Percentiles rank a stretch among this genome's conserved stretches.
Evolutionary conservation across 176 grass and related monocot species (phyloP).

Genomic region (Stipa capillata): DNA sequence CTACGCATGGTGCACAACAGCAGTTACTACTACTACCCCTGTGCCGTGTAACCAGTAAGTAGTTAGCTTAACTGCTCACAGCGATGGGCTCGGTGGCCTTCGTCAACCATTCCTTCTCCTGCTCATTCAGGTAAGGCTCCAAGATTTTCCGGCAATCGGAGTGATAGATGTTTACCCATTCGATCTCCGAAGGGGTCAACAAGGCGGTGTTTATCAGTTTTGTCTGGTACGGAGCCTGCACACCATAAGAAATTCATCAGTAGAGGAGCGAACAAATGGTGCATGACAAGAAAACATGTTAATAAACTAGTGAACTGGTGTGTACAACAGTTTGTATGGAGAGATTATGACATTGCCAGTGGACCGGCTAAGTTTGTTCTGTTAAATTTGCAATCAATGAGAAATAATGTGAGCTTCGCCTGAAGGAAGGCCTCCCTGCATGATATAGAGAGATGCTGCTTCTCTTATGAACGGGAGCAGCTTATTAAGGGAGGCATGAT

Average conservation of each 20-base stretch:
- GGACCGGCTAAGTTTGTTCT: neutral
- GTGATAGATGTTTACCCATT: constrained; percentile 84
- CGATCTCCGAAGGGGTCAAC: constrained; percentile 60
- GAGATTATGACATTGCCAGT: neutral
- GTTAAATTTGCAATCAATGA: neutral
- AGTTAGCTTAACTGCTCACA: constrained; percentile 12
- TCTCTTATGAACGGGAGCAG: no score
- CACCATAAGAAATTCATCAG: neutral
- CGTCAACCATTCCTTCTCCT: constrained; percentile 74
- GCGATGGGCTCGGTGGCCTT: constrained; percentile 66
- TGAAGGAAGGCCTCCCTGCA: neutral
- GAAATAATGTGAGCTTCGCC: neutral
- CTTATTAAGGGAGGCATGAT: neutral
- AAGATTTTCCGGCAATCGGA: constrained; percentile 51
- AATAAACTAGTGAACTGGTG: no score
- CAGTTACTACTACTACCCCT: no score
- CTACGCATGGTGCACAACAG: neutral
- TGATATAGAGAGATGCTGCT: neutral
- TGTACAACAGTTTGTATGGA: neutral
- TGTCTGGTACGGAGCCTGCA: constrained; percentile 79
- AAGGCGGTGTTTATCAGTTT: constrained; percentile 65
- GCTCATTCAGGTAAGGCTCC: constrained; percentile 43
- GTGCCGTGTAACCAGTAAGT: neutral
- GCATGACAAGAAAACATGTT: no score
- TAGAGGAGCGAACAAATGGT: no score